These are phyloP conservation scores for Solanum hybrid DNA, from an alignment of 305 asterid genomes.

Conservation along the genomic window DNA sequence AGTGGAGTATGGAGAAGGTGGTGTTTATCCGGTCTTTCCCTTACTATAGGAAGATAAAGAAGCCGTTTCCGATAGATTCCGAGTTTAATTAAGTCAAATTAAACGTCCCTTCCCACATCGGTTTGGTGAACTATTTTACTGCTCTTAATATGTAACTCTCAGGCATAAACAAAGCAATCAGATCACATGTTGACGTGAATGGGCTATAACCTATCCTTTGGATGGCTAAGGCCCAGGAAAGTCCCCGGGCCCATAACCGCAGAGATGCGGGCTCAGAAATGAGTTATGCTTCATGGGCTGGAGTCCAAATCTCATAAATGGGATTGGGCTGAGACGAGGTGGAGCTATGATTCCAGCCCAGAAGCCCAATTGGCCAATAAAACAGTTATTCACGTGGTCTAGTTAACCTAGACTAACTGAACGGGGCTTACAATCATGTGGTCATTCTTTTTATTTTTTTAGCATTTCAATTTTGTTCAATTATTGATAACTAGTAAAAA, in stretches of 20 bases:
- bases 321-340: neutral
- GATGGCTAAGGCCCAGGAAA: neutral
- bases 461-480: neutral
- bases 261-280: neutral
- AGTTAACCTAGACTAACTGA: neutral
- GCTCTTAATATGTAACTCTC: neutral
- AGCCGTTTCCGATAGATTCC: rapidly evolving
- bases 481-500: too few species aligned
- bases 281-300: neutral
- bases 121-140: neutral
- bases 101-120: neutral
- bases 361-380: neutral
- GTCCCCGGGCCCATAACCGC: neutral
- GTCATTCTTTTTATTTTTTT: neutral
- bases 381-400: neutral
- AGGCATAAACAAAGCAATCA: rapidly evolving
- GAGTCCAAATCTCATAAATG: neutral
- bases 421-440: neutral
- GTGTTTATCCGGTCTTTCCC: too few species aligned
- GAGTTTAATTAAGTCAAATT: too few species aligned
- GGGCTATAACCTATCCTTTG: rapidly evolving
- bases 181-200: neutral
- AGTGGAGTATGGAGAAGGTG: neutral
- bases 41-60: too few species aligned
- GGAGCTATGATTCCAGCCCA: neutral